These are phyloP conservation scores for Aspergillus carbonarius DNA, from an alignment of 2,329 filamentous ascomycete genomes.

Conservation along the genomic window DNA sequence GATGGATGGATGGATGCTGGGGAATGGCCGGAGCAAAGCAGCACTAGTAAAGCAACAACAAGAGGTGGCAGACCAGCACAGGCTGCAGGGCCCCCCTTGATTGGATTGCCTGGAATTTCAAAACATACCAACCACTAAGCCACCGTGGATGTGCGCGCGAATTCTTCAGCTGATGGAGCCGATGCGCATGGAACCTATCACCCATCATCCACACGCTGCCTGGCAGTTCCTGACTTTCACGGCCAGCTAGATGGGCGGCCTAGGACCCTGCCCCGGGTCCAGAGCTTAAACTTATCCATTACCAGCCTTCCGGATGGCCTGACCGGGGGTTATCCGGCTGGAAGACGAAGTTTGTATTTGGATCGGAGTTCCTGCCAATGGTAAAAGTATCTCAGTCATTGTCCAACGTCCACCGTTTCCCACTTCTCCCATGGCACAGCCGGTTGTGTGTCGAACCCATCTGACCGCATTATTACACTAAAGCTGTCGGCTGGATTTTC, in stretches of 20 bases:
- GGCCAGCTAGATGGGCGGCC: neutral
- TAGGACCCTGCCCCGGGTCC: neutral
- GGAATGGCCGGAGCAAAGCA: neutral
- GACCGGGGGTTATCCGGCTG: neutral
- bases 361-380: neutral
- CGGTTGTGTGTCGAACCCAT: neutral
- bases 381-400: neutral
- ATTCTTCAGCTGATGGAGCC: neutral
- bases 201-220: neutral
- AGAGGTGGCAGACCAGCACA: neutral
- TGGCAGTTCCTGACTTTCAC: neutral
- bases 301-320: neutral
- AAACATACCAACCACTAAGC: constrained; percentile 1
- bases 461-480: neutral
- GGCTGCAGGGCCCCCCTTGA: neutral
- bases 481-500: neutral
- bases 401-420: neutral
- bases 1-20: neutral
- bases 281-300: neutral
- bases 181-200: neutral
- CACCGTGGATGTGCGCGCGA: neutral
- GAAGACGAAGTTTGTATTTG: neutral
- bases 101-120: neutral
- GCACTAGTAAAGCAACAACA: neutral
- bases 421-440: neutral